phyloP scores from a whole-genome alignment of 2,329 filamentous ascomycete species.

The Aciculosporium take region DNA sequence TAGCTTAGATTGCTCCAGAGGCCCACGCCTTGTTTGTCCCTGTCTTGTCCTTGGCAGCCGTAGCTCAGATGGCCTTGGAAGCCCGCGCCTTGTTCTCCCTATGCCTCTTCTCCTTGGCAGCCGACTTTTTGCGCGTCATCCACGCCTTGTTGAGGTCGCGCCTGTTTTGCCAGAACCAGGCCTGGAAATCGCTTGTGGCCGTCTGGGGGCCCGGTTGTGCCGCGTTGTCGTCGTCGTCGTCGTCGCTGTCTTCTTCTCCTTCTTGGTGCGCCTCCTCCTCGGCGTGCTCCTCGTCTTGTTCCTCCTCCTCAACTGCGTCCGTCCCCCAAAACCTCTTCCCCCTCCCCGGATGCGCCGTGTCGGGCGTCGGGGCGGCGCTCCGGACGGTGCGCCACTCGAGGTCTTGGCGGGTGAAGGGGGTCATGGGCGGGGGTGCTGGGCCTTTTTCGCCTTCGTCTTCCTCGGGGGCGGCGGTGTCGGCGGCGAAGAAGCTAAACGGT shows the following conservation, averaged over 20 bases:
- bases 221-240: slow-evolving; percentile 15
- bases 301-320: slow-evolving; percentile 16
- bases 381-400: slow-evolving; percentile 60
- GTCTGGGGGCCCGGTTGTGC: slow-evolving; percentile 7
- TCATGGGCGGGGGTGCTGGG: slow-evolving; percentile 45
- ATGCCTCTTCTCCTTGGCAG: slow-evolving; percentile 52
- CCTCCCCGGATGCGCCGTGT: slow-evolving; percentile 66
- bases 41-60: too few relatives aligned
- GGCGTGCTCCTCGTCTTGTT: slow-evolving; percentile 17
- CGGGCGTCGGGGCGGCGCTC: slow-evolving; percentile 86
- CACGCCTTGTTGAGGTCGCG: slow-evolving; percentile 51
- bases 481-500: slow-evolving; percentile 65
- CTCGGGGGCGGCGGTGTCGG: slow-evolving; percentile 33
- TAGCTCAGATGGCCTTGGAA: slow-evolving; percentile 23
- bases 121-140: slow-evolving; percentile 49
- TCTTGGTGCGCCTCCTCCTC: slow-evolving; percentile 12
- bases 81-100: slow-evolving; percentile 47
- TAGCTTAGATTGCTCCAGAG: too few relatives aligned
- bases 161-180: slow-evolving; percentile 55
- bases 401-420: slow-evolving; percentile 70
- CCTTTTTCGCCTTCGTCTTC: slow-evolving; percentile 29
- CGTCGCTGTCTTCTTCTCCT: slow-evolving; percentile 15
- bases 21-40: too few relatives aligned
- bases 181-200: slow-evolving; percentile 41
- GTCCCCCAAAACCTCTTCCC: slow-evolving; percentile 44